Evolutionary conservation across 2,329 filamentous ascomycete species (phyloP), one percentile per base, ranked within the genome.

Genomic region (Periglandula ipomoeae): DNA sequence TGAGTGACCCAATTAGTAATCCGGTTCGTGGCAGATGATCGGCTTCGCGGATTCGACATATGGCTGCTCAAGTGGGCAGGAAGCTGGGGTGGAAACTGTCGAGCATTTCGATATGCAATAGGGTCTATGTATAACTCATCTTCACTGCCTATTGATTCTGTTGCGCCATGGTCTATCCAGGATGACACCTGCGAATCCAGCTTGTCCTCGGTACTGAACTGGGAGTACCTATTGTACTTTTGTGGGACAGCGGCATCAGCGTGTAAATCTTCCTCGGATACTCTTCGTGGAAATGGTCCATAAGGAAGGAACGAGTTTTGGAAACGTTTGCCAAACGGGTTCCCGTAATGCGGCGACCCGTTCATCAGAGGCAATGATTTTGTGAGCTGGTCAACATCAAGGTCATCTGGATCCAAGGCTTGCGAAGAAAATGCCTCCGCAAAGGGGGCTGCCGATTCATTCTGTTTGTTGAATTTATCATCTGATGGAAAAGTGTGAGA

Each of bases 1-100:
- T 57, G 55, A 23, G 63, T 59, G 26, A 68, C 61, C 59, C 62
- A 65, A 19, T 60, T 50, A n/a, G 61, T 58, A 47, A 68, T 68
- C 2, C 59, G 58, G 44, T 59, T 62, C 34, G 62, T 63, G 30
- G 59, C 59, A 15, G 59, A 56, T 11, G 59, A 55, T 46, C 62
- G 61, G 37, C 54, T 58, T 40, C 52, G 55, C 7, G 23, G 24
- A 24, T 50, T 55, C n/a, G 58, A 56, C 2, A 56, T 48, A 7
- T 52, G 55, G 40, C 52, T 44, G 2, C 47, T 47, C 11, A 56
- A 55, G 22, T 57, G 54, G 4, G 62, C 59, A n/a, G 63, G 63
- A 15, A 63, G 58, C 19, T 57, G 52, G 8, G 63, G 63, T n/a
- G 63, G 63, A 32, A 65, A 65, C 6, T 60, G 56, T 19, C 62